These are phyloP conservation scores for Thuja plicata DNA, from an alignment of 83 land plant species.

Conservation along the genomic window DNA sequence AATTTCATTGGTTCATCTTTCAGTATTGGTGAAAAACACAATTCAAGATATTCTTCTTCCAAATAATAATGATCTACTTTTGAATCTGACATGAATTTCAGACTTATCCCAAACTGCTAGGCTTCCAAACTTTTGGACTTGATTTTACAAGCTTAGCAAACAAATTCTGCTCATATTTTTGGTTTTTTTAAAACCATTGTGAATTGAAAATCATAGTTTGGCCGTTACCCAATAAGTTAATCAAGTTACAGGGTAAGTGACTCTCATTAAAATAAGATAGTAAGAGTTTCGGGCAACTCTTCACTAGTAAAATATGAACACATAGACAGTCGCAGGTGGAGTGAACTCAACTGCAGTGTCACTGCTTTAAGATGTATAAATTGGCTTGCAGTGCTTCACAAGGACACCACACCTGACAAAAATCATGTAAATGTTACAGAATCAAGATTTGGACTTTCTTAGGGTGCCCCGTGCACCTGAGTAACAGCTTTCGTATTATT, in stretches of 20 bases:
- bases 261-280: not conserved
- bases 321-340: not conserved
- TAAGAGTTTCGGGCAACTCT: not conserved
- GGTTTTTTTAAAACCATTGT: not conserved
- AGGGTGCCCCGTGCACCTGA: not conserved
- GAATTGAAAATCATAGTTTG: not conserved
- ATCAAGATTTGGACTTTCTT: not conserved
- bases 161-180: not conserved
- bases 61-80: not conserved
- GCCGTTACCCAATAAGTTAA: not conserved
- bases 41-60: not conserved
- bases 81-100: not conserved
- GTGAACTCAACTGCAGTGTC: not conserved
- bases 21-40: not conserved
- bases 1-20: not conserved
- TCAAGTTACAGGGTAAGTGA: not conserved
- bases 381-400: not conserved
- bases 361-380: not conserved
- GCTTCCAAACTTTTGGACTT: not conserved
- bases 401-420: not conserved
- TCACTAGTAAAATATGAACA: not conserved
- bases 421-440: not conserved
- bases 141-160: not conserved
- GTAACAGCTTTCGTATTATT: not conserved
- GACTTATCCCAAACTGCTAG: not conserved